phyloP scores from a whole-genome alignment of 495 filamentous ascomycete species.

The Talaromyces stipitatus region DNA sequence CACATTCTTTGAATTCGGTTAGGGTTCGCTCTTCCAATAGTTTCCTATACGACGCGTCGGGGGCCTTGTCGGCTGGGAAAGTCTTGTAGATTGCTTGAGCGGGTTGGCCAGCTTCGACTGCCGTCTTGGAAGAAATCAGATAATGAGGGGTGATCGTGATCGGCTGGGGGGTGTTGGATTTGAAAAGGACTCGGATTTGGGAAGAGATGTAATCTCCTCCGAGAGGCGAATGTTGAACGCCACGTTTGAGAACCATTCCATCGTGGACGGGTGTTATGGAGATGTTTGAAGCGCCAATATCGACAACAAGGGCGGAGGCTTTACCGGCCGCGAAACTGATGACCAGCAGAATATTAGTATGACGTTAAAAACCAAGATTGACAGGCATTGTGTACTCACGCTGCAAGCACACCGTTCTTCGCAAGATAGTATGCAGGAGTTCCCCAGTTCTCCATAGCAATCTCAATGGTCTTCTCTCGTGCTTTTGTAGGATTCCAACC shows the following conservation, averaged over 20 bases:
- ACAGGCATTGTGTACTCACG: conserved; percentile 35
- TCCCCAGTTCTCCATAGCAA: conserved; percentile 93
- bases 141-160: conserved; percentile 80
- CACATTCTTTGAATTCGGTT: conserved; percentile 94
- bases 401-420: conserved; percentile 55
- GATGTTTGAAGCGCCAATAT: conserved; percentile 85
- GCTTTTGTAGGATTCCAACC: conserved; percentile 85
- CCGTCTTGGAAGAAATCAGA: conserved; percentile 73
- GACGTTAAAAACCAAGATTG: background rate
- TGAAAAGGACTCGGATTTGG: conserved; percentile 77
- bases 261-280: conserved; percentile 90
- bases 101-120: conserved; percentile 81
- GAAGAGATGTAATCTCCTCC: conserved; percentile 84
- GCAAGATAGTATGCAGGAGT: conserved; percentile 88
- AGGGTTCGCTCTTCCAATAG: conserved; percentile 89
- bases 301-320: conserved; percentile 82
- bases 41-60: conserved; percentile 63
- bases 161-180: conserved; percentile 59
- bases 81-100: conserved; percentile 61
- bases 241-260: conserved; percentile 86
- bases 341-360: background rate
- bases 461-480: conserved; percentile 85
- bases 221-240: conserved; percentile 71
- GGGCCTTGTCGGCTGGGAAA: conserved; percentile 54
- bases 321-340: conserved; percentile 80